Percentiles rank a stretch among this genome's conserved stretches.
phyloP scores from a whole-genome alignment of 2,329 filamentous ascomycete genomes.

The Ceratocystis cubensis region DNA sequence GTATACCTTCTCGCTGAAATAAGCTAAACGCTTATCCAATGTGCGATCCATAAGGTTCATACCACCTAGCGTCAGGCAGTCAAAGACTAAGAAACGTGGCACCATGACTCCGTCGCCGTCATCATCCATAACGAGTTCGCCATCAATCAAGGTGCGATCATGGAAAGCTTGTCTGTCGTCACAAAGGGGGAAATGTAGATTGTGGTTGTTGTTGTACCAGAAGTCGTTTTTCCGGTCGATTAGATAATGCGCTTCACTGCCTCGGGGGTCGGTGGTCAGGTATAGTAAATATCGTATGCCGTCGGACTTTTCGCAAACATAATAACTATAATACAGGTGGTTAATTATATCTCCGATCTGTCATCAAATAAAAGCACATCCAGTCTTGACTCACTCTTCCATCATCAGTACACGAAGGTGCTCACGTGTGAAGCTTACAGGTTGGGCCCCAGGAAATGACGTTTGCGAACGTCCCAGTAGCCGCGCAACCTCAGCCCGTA shows the following conservation, averaged over 20 bases:
- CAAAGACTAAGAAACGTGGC: conserved; percentile 82
- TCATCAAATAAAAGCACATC: background rate
- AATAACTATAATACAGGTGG: conserved; percentile 49
- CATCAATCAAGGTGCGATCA: conserved; percentile 71
- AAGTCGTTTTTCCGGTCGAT: conserved; percentile 98
- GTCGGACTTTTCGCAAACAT: conserved; percentile 96
- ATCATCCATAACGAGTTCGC: conserved; percentile 83
- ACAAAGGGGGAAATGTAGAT: conserved; percentile 68
- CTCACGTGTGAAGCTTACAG: conserved; percentile 74
- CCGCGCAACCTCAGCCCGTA: conserved; percentile 61
- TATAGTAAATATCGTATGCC: conserved; percentile 93
- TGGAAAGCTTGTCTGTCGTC: conserved; percentile 58
- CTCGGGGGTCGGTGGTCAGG: conserved; percentile 52
- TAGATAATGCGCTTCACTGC: conserved; percentile 65
- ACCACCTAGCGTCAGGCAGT: conserved; percentile 73
- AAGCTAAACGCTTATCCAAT: conserved; percentile 77
- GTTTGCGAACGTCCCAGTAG: conserved; percentile 58
- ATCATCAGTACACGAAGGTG: conserved; percentile 73
- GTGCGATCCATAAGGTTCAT: conserved; percentile 64
- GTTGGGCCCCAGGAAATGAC: conserved; percentile 81
- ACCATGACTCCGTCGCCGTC: conserved; percentile 53
- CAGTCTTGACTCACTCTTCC: conserved; percentile 47
- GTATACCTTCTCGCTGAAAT: conserved; percentile 68
- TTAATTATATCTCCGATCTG: conserved; percentile 16
- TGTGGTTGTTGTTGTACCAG: conserved; percentile 60